Evolutionary conservation across 129 eudicot genomes (phyloP), one percentile per base, ranked within the genome.

Genomic region (Erigeron canadensis): DNA sequence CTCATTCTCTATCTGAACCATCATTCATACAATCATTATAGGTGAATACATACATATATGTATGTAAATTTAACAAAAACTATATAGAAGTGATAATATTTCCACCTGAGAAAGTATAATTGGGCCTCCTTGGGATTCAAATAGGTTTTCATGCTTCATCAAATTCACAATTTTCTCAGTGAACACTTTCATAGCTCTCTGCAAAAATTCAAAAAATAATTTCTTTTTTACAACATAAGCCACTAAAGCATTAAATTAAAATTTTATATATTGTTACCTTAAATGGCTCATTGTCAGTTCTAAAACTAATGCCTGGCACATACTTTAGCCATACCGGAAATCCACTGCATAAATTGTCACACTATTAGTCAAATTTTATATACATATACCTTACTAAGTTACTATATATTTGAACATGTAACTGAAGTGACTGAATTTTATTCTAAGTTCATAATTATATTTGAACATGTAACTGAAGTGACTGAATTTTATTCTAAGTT

Each of bases 261-360:
- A 8, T 4, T 69, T 8, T 18, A 72, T 10, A 39, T 51, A 64
- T 47, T 54, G 57, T 53, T 21, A 90, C 97, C 96, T 90, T 90
- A 77, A 90, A 90, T 71, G 96, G 96, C 74, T 87, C 95, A 77
- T 90, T 90, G 47, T 90, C 91, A 18, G 96, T 87, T 74, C 96
- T 87, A 82, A 90, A 90, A 78, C 91, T 87, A 62, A 90, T 90
- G 62, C 91, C 95, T 21, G 96, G 89, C 21, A 87, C 89, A 82
- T 87, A 87, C 76, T 90, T 87, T 18, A 90, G 76, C 97, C 97
- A 90, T 69, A 90, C 95, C 44, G 95, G 97, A 82, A 90, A 87
- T 70, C 97, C 97, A 46, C 97, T 90, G 89, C 55, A 75, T 38
- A 77, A 8, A 55, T 63, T 39, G 61, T 59, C 17, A 71, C 10